Base-by-base conservation (phyloP, 352 stramenopile genomes). In the Pythium grandisporangium region DNA sequence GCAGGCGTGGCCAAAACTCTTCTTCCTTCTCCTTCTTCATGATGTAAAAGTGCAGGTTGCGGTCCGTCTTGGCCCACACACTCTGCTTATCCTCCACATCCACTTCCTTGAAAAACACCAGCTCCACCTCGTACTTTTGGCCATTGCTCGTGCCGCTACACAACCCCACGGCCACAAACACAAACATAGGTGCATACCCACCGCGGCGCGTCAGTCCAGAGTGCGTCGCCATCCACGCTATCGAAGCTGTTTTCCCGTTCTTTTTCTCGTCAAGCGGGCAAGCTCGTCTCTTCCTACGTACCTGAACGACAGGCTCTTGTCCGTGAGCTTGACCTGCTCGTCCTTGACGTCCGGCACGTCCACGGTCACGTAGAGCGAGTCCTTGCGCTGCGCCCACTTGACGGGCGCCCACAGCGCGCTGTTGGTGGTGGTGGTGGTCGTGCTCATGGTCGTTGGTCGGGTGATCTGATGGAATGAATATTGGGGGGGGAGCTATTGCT, bases 341-440 rank as follows among this genome's bases (percentile, higher is more conserved):
- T 96, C 82, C 68, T 95, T 90, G 30, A 97, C 84, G 53, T 97
- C 95, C 52, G 86, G 68, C 23, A 98, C 63, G 59, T 96, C 86
- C 53, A 98, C 95, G 1, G 95, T 98, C 51, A 98, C 76, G 56
- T 97, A 98, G 19, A 98, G 48, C 50, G 92, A 93, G 55, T 98
- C 92, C 45, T 91, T 96, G 66, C 93, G 83, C 65, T 98, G 95
- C 38, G 95, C 95, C 92, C 93, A 98, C 70, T 97, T 96, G 33
- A 97, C 83, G 6, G 89, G 87, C 44, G 87, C 84, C 68, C 76
- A 89, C 43, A 93, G 48, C 51, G 73, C 56, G n/a, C n/a, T n/a
- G n/a, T n/a, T n/a, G n/a, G n/a, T n/a, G n/a, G n/a, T n/a, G n/a
- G n/a, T n/a, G n/a, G n/a, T n/a, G n/a, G n/a, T n/a, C n/a, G n/a